Evolutionary conservation across 2,329 filamentous ascomycete species (phyloP).

Genomic region (Colletotrichum viniferum): DNA sequence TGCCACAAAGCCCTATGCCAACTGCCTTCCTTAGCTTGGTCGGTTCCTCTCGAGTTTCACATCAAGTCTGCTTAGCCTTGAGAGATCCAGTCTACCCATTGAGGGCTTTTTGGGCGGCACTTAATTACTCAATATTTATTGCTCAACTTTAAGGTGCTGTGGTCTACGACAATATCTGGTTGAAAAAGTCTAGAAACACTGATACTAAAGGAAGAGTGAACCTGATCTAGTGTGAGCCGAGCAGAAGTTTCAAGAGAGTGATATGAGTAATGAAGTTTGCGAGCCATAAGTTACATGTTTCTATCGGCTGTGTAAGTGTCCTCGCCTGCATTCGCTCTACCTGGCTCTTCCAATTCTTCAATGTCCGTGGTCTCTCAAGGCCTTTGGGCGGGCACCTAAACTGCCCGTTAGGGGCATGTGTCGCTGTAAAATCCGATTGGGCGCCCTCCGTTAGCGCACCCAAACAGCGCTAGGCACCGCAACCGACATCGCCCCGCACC

Average conservation of each 20-base stretch:
- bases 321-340: neutral
- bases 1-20: too few relatives aligned
- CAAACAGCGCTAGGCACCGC: neutral
- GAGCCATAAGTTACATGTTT: neutral
- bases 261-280: neutral
- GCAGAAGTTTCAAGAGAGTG: neutral
- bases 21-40: too few relatives aligned
- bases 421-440: neutral
- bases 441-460: neutral
- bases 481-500: neutral
- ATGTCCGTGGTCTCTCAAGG: neutral
- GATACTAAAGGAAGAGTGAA: accelerated
- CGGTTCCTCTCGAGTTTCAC: too few relatives aligned
- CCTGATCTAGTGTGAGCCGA: accelerated
- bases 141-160: neutral
- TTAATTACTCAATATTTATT: neutral
- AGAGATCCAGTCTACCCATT: neutral
- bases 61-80: too few relatives aligned
- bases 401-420: neutral
- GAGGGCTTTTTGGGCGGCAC: neutral
- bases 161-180: accelerated
- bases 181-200: neutral
- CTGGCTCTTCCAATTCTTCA: neutral
- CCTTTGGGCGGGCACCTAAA: neutral
- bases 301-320: neutral